These are phyloP conservation scores for Kwoniella dendrophila DNA, from an alignment of 768 basidiomycete species.

Conservation along the genomic window DNA sequence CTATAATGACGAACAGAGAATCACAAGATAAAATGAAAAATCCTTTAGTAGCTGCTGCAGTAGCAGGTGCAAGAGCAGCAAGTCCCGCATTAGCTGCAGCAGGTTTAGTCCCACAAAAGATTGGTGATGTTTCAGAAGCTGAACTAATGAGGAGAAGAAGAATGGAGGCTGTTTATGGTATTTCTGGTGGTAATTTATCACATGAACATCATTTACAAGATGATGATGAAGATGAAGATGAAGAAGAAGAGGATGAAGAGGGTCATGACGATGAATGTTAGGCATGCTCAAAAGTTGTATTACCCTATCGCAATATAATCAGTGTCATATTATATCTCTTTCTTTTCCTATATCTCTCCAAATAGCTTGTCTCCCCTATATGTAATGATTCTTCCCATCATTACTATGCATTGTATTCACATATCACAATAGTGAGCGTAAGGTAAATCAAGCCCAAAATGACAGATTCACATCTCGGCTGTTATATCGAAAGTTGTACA, in stretches of 20 bases:
- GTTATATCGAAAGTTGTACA: too few species aligned
- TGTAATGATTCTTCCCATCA: neutral
- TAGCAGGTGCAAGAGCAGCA: conserved; percentile 68
- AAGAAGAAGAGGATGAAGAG: conserved; percentile 35
- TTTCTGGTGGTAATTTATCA: conserved; percentile 41
- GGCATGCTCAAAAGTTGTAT: too few species aligned
- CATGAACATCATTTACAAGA: conserved; percentile 33
- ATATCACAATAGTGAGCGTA: neutral
- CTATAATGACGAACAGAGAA: neutral
- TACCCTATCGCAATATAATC: too few species aligned
- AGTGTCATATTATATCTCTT: too few species aligned
- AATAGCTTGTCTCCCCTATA: neutral
- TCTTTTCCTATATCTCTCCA: too few species aligned
- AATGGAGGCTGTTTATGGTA: conserved; percentile 59
- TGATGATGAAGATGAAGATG: conserved; percentile 34
- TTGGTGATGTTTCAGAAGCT: conserved; percentile 71
- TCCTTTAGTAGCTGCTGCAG: conserved; percentile 62
- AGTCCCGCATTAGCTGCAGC: conserved; percentile 43
- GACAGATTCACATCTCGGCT: too few species aligned
- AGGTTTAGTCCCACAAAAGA: conserved; percentile 39
- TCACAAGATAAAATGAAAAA: conserved; percentile 25
- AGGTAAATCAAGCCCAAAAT: too few species aligned
- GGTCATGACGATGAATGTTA: neutral
- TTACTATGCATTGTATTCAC: neutral
- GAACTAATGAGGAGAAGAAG: conserved; percentile 64